Percentiles rank a stretch among this genome's conserved stretches.
These are phyloP conservation scores for Coleophoma crateriformis DNA, from an alignment of 2,329 filamentous ascomycete genomes.

Conservation along the genomic window DNA sequence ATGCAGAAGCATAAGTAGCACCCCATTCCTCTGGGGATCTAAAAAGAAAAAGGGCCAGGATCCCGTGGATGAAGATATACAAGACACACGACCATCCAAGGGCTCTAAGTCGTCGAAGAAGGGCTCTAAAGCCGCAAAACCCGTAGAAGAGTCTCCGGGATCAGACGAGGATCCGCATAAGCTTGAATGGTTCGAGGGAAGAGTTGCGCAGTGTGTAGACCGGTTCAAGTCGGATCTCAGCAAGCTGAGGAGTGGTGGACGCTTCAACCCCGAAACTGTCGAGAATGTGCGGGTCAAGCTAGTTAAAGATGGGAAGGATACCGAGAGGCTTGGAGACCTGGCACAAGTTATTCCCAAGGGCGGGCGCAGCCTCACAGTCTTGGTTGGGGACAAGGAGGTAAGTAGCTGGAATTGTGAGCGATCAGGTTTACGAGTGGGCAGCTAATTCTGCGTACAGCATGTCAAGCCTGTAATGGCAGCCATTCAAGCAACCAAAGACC, in stretches of 20 bases:
- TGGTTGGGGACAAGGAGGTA: conserved; percentile 60
- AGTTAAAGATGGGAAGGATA: conserved; percentile 44
- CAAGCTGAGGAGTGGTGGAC: conserved; percentile 55
- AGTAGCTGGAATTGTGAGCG: conserved; percentile 17
- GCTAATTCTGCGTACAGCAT: conserved; percentile 31
- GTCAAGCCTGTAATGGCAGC: conserved; percentile 46
- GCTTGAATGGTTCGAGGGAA: conserved; percentile 48
- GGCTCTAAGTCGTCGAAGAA: conserved; percentile 5
- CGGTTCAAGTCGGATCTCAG: conserved; percentile 55
- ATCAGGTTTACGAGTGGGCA: not conserved
- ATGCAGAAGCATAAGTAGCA: not conserved
- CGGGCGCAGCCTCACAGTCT: conserved; percentile 52
- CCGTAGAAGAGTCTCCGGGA: not conserved
- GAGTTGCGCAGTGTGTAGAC: conserved; percentile 48
- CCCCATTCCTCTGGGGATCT: conserved; percentile 15
- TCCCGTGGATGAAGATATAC: no score
- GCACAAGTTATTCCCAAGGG: conserved; percentile 63
- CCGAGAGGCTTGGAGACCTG: conserved; percentile 51
- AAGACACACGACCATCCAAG: no score
- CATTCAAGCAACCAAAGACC: conserved; percentile 41
- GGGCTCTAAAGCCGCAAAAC: conserved; percentile 5
- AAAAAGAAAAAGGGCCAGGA: conserved; percentile 12
- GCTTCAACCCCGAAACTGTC: conserved; percentile 56
- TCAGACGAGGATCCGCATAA: conserved; percentile 48
- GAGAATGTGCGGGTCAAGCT: conserved; percentile 56